Percentiles rank a stretch among this genome's conserved stretches.
phyloP scores from a whole-genome alignment of 148 eudicot species.

The Cornus kousa region DNA sequence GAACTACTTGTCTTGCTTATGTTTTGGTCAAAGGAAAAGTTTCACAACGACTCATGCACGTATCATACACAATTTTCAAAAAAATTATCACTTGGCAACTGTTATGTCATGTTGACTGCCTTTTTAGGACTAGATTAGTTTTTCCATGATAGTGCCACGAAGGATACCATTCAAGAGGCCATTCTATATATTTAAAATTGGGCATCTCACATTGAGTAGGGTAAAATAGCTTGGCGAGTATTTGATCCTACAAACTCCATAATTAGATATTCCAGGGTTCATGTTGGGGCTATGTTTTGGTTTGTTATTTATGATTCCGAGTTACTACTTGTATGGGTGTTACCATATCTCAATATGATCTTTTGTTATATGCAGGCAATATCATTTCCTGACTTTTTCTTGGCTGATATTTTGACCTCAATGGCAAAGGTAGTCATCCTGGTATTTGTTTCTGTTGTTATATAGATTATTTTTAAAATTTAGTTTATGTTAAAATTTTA shows the following conservation, averaged over 20 bases:
- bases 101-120: too few relatives aligned
- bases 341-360: constrained; percentile 2
- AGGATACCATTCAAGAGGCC: too few relatives aligned
- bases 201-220: not conserved
- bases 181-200: too few relatives aligned
- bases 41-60: not conserved
- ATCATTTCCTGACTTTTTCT: constrained; percentile 91
- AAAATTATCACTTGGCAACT: too few relatives aligned
- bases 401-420: constrained; percentile 98
- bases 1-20: too few relatives aligned
- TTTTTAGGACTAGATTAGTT: too few relatives aligned
- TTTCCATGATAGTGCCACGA: too few relatives aligned
- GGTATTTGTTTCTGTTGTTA: not conserved
- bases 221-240: not conserved
- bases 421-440: constrained; percentile 84
- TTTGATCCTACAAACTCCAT: not conserved
- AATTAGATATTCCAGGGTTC: not conserved
- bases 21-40: too few relatives aligned
- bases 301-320: not conserved
- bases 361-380: constrained; percentile 73
- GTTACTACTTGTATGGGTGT: not conserved
- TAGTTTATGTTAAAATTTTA: too few relatives aligned
- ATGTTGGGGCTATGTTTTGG: not conserved
- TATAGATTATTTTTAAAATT: too few relatives aligned
- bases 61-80: not conserved